phyloP scores from a whole-genome alignment of 768 basidiomycete genomes.

The Leccinum subtestaceum region DNA sequence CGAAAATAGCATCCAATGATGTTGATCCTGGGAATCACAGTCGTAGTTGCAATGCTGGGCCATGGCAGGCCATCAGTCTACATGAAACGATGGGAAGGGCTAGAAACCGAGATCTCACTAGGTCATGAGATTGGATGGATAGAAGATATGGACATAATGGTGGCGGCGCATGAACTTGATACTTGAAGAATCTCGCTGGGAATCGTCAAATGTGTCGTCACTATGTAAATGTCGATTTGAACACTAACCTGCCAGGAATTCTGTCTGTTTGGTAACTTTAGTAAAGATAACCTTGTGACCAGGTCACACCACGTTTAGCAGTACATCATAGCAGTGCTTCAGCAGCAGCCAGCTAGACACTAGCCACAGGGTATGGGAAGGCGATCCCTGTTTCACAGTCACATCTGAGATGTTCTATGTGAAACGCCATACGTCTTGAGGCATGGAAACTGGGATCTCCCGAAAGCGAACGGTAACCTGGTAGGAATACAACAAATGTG shows the following conservation, averaged over 20 bases:
- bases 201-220: not conserved
- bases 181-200: not conserved
- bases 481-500: not conserved
- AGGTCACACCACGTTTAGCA: not conserved
- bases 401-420: not conserved
- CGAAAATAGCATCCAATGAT: not conserved
- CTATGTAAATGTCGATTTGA: not conserved
- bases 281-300: not conserved
- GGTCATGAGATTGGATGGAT: not conserved
- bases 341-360: not conserved
- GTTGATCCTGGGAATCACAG: not conserved
- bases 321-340: not conserved
- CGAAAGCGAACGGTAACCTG: not conserved
- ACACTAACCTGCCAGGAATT: not conserved
- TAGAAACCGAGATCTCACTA: not conserved
- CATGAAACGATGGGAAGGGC: not conserved
- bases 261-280: not conserved
- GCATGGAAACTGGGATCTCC: not conserved
- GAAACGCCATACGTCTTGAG: not conserved
- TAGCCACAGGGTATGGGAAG: not conserved
- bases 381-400: not conserved
- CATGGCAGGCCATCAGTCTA: not conserved
- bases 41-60: not conserved
- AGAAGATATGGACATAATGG: not conserved
- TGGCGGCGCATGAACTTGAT: not conserved